Conservation (phyloP, 2,329 filamentous ascomycete species). For the Harringtonia lauricola region DNA sequence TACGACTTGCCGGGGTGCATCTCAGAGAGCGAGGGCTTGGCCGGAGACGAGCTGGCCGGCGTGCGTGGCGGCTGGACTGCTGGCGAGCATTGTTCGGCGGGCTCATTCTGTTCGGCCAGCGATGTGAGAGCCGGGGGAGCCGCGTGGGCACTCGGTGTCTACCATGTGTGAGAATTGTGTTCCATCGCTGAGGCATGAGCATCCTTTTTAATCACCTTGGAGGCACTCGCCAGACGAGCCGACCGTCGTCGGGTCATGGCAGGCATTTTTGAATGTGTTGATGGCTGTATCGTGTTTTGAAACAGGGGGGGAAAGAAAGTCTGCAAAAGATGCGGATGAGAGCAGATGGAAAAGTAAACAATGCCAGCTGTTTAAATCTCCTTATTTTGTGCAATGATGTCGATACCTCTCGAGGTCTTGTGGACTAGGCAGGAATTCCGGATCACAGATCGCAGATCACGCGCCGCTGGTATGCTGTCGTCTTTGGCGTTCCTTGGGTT, state of each 20-base stretch:
- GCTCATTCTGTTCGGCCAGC: conserved; percentile 33
- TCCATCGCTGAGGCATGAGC: too few relatives aligned
- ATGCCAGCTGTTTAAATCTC: neutral
- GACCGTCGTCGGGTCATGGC: conserved; percentile 24
- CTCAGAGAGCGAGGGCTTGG: conserved; percentile 64
- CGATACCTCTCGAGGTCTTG: neutral
- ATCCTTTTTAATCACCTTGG: conserved; percentile 22
- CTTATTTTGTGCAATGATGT: conserved; percentile 4
- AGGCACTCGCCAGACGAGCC: conserved; percentile 29
- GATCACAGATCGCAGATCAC: neutral
- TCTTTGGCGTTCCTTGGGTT: neutral
- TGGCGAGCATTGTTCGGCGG: conserved; percentile 19
- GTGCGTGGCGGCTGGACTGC: conserved; percentile 31
- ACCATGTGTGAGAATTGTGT: too few relatives aligned
- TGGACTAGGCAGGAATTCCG: neutral
- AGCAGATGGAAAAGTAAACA: neutral
- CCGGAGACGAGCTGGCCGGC: conserved; percentile 51
- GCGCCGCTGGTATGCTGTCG: neutral
- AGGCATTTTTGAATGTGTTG: conserved; percentile 6
- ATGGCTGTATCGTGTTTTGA: neutral
- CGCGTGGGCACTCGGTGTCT: neutral
- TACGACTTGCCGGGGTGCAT: conserved; percentile 89
- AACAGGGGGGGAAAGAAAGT: neutral
- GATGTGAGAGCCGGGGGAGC: conserved; percentile 24
- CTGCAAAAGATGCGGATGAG: neutral